These are phyloP conservation scores for Cylindrodendrum hubeiense DNA, from an alignment of 2,329 filamentous ascomycete species.

Conservation along the genomic window DNA sequence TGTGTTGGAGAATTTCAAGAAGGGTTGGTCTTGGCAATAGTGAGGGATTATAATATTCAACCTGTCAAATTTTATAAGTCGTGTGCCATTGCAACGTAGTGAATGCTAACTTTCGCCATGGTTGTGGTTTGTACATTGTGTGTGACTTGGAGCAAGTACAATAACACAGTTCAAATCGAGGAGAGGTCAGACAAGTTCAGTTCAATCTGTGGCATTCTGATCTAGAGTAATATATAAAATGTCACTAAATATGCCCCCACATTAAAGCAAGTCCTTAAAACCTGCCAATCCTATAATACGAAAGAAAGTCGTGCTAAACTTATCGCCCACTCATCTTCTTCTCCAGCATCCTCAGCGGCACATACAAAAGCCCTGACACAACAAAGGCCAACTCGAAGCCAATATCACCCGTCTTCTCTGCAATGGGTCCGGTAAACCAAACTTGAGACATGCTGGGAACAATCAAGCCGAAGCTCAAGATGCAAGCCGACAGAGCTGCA, in stretches of 20 bases:
- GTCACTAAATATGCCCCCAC: neutral
- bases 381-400: conserved; percentile 70
- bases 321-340: conserved; percentile 34
- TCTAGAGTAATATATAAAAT: neutral
- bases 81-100: no score
- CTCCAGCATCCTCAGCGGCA: conserved; percentile 55
- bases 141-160: no score
- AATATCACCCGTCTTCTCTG: conserved; percentile 66
- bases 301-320: neutral
- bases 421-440: conserved; percentile 69
- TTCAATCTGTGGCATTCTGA: neutral
- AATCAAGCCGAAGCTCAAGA: conserved; percentile 57
- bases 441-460: conserved; percentile 66
- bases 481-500: conserved; percentile 54
- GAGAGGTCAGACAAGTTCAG: neutral
- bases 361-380: conserved; percentile 54
- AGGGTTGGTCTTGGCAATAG: conserved; percentile 48
- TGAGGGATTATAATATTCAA: neutral
- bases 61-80: no score
- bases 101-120: no score
- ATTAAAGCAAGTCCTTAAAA: neutral
- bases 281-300: neutral
- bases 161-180: no score
- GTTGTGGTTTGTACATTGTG: no score
- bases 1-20: conserved; percentile 52